These are phyloP conservation scores for Solanum hybrid DNA, from an alignment of 305 asterid genomes.

Conservation along the genomic window DNA sequence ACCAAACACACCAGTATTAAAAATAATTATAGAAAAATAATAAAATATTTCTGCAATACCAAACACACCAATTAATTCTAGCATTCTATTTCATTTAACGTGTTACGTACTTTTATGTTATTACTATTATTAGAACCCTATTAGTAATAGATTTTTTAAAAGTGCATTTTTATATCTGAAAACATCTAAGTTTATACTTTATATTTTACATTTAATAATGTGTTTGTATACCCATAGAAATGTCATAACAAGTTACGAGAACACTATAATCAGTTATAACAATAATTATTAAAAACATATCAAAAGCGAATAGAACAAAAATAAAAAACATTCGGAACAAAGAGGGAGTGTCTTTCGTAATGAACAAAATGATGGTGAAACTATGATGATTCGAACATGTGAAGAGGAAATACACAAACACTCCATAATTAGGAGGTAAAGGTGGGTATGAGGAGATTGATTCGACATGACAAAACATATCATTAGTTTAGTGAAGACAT, in stretches of 20 bases:
- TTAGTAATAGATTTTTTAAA: not conserved
- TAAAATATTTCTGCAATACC: not conserved
- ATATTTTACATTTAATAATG: not conserved
- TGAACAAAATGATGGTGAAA: not conserved
- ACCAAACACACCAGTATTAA: not conserved
- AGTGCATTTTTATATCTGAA: not conserved
- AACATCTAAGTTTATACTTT: not conserved
- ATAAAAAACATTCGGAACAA: too few species aligned
- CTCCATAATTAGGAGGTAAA: not conserved
- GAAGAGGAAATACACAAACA: not conserved
- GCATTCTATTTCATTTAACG: not conserved
- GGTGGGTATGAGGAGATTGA: not conserved
- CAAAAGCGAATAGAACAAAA: too few species aligned
- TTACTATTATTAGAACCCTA: not conserved
- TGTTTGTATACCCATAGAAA: not conserved
- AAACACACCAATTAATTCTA: not conserved
- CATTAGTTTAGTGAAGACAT: not conserved
- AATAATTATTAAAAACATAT: not conserved
- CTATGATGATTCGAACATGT: fast-evolving
- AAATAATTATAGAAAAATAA: not conserved
- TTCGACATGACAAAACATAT: not conserved
- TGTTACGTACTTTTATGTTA: not conserved
- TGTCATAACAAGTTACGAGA: not conserved
- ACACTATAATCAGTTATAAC: not conserved
- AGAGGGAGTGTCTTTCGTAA: not conserved